Conservation (phyloP, 1,284 basidiomycete species). For the Prillingera fragicola region DNA sequence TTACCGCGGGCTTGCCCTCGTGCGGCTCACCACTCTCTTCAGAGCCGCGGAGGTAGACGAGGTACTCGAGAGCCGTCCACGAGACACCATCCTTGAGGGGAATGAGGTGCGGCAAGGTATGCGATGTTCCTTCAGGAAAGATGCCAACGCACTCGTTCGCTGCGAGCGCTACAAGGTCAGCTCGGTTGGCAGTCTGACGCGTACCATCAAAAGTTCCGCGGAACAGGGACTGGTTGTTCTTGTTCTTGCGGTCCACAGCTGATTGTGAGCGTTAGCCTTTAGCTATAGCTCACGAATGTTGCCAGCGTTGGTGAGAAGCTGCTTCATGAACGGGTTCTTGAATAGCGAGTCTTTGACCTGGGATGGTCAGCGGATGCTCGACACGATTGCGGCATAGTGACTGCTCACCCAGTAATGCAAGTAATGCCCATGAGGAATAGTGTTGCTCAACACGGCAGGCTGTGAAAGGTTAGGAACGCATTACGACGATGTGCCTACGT, state of each 20-base stretch:
- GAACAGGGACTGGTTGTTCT: conserved; percentile 84
- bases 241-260: conserved; percentile 87
- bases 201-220: conserved; percentile 71
- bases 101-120: conserved; percentile 83
- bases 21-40: conserved; percentile 48
- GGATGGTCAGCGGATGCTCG: neutral
- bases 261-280: neutral
- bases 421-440: conserved; percentile 39
- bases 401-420: conserved; percentile 90
- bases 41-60: conserved; percentile 61
- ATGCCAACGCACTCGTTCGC: conserved; percentile 76
- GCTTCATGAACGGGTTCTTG: conserved; percentile 64
- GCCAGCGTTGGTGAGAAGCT: conserved; percentile 77
- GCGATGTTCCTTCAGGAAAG: conserved; percentile 77
- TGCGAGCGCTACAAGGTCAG: conserved; percentile 55
- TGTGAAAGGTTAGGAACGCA: conserved; percentile 13
- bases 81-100: conserved; percentile 93
- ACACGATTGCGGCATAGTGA: no score
- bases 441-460: conserved; percentile 44
- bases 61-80: conserved; percentile 91
- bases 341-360: conserved; percentile 60
- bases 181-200: neutral
- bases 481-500: conserved; percentile 57
- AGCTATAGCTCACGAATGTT: conserved; percentile 58
- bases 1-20: conserved; percentile 51